Conservation (phyloP, 257 asterid species). For the Handroanthus guayacan region DNA sequence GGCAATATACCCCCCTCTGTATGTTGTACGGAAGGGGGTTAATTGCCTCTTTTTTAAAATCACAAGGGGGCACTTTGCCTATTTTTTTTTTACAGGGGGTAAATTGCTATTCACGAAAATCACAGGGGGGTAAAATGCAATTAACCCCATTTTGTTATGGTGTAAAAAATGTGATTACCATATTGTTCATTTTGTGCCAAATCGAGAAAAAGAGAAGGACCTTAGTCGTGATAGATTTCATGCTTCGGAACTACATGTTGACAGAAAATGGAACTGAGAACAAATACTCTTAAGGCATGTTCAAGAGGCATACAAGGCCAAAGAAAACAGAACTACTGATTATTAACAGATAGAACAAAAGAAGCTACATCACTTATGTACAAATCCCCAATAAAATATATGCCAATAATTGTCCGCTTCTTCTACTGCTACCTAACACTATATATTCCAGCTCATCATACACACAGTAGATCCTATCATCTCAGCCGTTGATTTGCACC, state of each 20-base stretch:
- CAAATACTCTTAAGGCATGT: background rate
- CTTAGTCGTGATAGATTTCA: background rate
- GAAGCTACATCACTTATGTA: slow-evolving; percentile 35
- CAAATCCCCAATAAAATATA: slow-evolving; percentile 31
- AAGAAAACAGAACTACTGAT: background rate
- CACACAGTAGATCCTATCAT: slow-evolving; percentile 8
- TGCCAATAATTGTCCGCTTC: slow-evolving; percentile 14
- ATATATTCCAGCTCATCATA: background rate
- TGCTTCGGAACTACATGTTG: background rate
- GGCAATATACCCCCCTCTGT: too few species aligned
- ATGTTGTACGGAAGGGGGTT: too few species aligned
- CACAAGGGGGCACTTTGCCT: too few species aligned
- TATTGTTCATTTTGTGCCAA: background rate
- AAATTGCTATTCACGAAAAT: too few species aligned
- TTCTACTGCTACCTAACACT: slow-evolving; percentile 11
- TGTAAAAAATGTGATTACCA: too few species aligned
- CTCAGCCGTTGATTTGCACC: slow-evolving; percentile 25
- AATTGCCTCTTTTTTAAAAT: too few species aligned
- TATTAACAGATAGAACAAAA: slow-evolving; percentile 11
- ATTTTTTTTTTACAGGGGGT: too few species aligned
- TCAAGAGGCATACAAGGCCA: background rate
- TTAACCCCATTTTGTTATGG: too few species aligned
- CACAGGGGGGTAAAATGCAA: too few species aligned
- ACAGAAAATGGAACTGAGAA: background rate
- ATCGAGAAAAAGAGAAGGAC: background rate